These are phyloP conservation scores for Leonotis leonurus DNA, from an alignment of 257 asterid genomes.

Conservation along the genomic window DNA sequence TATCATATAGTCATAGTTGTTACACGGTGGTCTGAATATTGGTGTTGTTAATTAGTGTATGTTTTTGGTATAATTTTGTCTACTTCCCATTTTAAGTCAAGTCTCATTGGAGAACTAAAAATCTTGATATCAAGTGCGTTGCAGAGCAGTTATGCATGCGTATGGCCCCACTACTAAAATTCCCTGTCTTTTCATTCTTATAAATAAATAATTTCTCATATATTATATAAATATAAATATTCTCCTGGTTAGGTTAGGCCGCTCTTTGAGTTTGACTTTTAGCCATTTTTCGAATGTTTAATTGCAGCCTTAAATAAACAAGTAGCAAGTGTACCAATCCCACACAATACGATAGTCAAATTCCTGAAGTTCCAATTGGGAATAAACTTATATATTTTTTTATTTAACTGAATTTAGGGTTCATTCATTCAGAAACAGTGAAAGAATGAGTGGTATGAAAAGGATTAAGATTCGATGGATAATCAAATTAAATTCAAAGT, in stretches of 20 bases:
- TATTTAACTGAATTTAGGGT: neutral
- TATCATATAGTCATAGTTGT: neutral
- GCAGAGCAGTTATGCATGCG: constrained; percentile 16
- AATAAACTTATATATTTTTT: neutral
- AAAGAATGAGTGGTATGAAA: neutral
- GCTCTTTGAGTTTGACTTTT: constrained; percentile 5
- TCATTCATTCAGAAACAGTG: neutral
- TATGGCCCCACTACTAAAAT: constrained; percentile 20
- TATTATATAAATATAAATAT: neutral
- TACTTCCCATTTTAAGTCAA: constrained; percentile 15
- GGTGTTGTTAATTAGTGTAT: constrained; percentile 7
- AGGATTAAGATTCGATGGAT: neutral
- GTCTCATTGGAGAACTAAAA: constrained; percentile 14
- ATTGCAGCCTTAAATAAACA: neutral
- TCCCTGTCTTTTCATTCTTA: neutral
- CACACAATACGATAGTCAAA: neutral
- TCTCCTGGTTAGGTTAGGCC: neutral
- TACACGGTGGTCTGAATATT: neutral
- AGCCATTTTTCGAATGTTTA: neutral
- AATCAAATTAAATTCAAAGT: no score
- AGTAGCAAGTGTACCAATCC: neutral
- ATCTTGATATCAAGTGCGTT: constrained; percentile 8
- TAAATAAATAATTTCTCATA: neutral
- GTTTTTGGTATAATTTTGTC: constrained; percentile 13
- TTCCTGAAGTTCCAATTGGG: no score